phyloP scores from a whole-genome alignment of 2,329 filamentous ascomycete genomes.

The Monilinia fructigena region DNA sequence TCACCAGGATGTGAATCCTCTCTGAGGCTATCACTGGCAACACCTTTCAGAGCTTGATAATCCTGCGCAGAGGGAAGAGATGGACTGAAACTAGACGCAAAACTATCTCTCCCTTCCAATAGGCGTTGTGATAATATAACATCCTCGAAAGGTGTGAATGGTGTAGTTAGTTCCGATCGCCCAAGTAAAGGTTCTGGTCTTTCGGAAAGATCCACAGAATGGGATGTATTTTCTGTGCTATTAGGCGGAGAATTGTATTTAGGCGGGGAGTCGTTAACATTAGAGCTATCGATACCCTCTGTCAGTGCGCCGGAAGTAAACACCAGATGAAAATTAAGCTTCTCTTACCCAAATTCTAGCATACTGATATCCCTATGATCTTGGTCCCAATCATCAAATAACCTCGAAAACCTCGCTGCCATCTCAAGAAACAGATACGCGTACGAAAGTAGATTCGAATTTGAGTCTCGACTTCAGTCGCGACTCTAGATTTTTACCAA shows the following conservation, averaged over 20 bases:
- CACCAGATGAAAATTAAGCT: neutral
- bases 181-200: neutral
- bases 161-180: neutral
- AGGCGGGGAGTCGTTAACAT: neutral
- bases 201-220: slow-evolving; percentile 17
- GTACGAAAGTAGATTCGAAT: neutral
- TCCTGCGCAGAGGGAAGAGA: slow-evolving; percentile 1
- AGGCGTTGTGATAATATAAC: slow-evolving; percentile 7
- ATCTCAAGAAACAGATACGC: neutral
- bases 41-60: slow-evolving; percentile 6
- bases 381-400: slow-evolving; percentile 25
- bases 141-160: neutral
- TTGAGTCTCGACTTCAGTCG: neutral
- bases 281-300: neutral
- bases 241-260: slow-evolving; percentile 6
- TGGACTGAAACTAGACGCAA: neutral
- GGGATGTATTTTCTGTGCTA: slow-evolving; percentile 2
- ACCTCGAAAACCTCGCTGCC: slow-evolving; percentile 22
- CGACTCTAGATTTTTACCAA: neutral
- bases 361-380: slow-evolving; percentile 18
- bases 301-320: neutral
- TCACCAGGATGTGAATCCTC: neutral
- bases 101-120: slow-evolving; percentile 3
- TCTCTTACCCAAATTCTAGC: slow-evolving; percentile 20
- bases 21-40: neutral